Base-by-base conservation (phyloP, 1,284 basidiomycete genomes). In the Megacollybia platyphylla region DNA sequence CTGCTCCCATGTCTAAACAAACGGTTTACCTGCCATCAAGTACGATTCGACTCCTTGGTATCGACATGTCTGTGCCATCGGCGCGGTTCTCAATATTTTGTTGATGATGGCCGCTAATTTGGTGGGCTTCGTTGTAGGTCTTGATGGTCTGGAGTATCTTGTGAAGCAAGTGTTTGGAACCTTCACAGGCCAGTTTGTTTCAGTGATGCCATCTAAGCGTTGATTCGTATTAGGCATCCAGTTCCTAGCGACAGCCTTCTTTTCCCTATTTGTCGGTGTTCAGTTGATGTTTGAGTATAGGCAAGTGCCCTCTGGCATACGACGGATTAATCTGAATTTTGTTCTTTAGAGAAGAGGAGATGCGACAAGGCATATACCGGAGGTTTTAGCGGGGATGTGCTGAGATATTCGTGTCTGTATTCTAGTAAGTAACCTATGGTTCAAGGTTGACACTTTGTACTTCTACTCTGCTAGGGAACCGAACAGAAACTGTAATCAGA, bases 271-370 rank as follows among this genome's bases (percentile, higher is more conserved):
- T 55, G 70, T 91, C 13, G 89, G 72, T 1, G 79, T 80, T 0
- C 94, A 97, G 57, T 61, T 96, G 39, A 97, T 97, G 94, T 91
- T 96, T 48, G 92, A 96, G 57, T 96, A 96, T 59, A 67, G 90
- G 70, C 67, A 43, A 20, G 64, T 56, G 20, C 20, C 2, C 5
- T 32, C 36, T 10, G 9, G 36, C 15, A 15, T 43, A 39, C 11
- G 17, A 34, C 37, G 20, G 40, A 39, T 48, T n/a, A 20, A 20
- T 24, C 42, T 40, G 28, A 11, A 40, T 29, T 39, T 17, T 39
- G 34, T 7, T 42, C 43, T 37, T 46, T 11, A 73, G 68, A 35
- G 69, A 68, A 49, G 67, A 68, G 51, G 57, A 62, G 42, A 47
- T 47, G 37, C 47, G 51, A 2, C 39, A 51, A 13, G 51, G 51